Evolutionary conservation across 192 early-diverging fungal genomes (phyloP), one percentile per base, ranked within the genome.

Genomic region (Anaeromyces robustus): DNA sequence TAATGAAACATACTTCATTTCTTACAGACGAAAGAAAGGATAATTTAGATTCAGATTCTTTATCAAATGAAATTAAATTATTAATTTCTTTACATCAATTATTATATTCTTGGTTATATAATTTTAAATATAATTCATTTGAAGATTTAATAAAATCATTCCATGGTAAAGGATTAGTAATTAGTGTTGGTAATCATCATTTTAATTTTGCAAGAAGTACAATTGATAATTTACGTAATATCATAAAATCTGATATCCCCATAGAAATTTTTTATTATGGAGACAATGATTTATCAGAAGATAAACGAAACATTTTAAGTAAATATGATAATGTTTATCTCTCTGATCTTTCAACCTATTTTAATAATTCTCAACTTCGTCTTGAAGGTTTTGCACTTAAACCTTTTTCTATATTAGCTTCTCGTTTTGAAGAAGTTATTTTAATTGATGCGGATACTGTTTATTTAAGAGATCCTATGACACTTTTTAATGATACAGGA

Each of bases 401-500:
- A 80, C 89, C 93, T 0, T 93, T 87, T 87, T 88, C 92, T 0
- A 80, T 93, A 77, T 77, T 94, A n/a, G 90, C 90, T 0, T 87
- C 88, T 6, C 85, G 80, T 29, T 94, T 92, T 86, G 79, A 83
- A 39, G 86, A 93, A 29, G 86, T 87, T 18, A 90, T 94, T 77
- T 83, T 94, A 79, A 85, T 93, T 78, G 93, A 94, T 83, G 87
- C 93, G 12, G 92, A 94, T 82, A 92, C 89, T 2, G 83, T 90
- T 32, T 92, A 92, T 77, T 80, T 94, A 39, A 86, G 89, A 79
- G 82, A 86, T 81, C 93, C 93, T 0, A 87, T 83, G 29, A 81
- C 81, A 9, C 59, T 92, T 26, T 91, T 92, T 81, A 39, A 82
- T 17, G 85, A 92, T 81, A 81, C 80, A 19, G 85, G 82, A 29